Percentiles rank a stretch among this genome's conserved stretches.
Evolutionary conservation across 768 basidiomycete genomes (phyloP).

Genomic region (Rhodosporidiobolus odoratus): DNA sequence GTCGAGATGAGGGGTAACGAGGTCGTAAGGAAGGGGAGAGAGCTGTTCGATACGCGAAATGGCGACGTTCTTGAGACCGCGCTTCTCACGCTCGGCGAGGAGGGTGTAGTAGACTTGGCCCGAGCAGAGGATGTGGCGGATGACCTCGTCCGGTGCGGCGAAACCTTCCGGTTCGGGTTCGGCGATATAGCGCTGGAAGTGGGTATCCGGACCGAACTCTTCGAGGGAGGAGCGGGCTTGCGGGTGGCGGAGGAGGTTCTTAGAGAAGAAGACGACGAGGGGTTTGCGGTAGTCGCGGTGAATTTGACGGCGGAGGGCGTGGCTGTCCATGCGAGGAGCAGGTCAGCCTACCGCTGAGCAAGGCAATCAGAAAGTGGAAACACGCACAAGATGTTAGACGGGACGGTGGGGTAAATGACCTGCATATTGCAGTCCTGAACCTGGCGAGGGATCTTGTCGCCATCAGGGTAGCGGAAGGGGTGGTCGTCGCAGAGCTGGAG

Average conservation of each 20-base stretch:
- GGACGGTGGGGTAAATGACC: conserved; percentile 93
- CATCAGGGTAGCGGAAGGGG: conserved; percentile 78
- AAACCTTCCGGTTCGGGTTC: conserved; percentile 68
- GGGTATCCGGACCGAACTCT: conserved; percentile 81
- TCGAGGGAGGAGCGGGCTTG: conserved; percentile 74
- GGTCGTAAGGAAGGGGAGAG: conserved; percentile 94
- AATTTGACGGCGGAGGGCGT: conserved; percentile 92
- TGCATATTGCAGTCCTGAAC: conserved; percentile 99
- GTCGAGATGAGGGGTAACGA: conserved; percentile 88
- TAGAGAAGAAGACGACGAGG: conserved; percentile 93
- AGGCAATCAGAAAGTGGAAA: conserved; percentile 75
- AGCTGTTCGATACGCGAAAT: conserved; percentile 93
- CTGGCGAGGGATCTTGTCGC: conserved; percentile 83
- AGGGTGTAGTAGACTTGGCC: conserved; percentile 94
- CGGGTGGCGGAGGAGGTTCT: conserved; percentile 91
- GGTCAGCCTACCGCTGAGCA: not conserved
- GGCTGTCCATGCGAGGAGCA: conserved; percentile 47
- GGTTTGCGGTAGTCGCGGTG: conserved; percentile 95
- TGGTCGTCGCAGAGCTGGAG: conserved; percentile 97
- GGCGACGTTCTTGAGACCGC: conserved; percentile 80
- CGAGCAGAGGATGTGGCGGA: conserved; percentile 63
- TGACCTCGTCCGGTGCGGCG: conserved; percentile 75
- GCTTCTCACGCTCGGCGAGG: conserved; percentile 74
- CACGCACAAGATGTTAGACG: conserved; percentile 47
- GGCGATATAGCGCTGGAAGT: conserved; percentile 90